Conservation (phyloP, 768 basidiomycete genomes). For the Boletus bicolor region DNA sequence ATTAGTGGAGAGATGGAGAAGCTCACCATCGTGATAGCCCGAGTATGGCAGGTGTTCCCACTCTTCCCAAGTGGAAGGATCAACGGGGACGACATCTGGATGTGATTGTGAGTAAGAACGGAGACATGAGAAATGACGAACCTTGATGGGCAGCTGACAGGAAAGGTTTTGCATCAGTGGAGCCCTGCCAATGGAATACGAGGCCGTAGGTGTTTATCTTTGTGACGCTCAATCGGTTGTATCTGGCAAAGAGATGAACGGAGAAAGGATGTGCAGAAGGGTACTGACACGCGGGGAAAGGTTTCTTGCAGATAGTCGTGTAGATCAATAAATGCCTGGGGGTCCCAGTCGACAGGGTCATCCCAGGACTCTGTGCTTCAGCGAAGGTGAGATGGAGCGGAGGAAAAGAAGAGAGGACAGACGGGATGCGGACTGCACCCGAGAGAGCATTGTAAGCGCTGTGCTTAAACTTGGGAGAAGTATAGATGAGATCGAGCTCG, state of each 20-base stretch:
- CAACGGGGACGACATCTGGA: background rate
- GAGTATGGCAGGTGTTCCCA: background rate
- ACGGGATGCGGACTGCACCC: slow-evolving; percentile 39
- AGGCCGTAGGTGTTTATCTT: background rate
- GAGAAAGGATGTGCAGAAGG: background rate
- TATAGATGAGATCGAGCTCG: slow-evolving; percentile 28
- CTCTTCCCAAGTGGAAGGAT: background rate
- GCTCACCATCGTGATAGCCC: background rate
- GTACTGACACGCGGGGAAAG: background rate
- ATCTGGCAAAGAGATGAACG: background rate
- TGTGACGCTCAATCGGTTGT: background rate
- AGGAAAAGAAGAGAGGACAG: slow-evolving; percentile 2
- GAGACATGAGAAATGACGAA: background rate
- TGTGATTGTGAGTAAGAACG: background rate
- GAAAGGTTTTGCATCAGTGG: background rate
- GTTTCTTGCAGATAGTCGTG: background rate
- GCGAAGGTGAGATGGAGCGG: slow-evolving; percentile 24
- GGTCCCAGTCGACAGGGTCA: background rate
- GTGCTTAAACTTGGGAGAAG: slow-evolving; percentile 32
- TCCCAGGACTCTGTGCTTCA: background rate
- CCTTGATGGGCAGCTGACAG: background rate
- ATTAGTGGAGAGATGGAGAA: background rate
- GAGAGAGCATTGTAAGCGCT: slow-evolving; percentile 30
- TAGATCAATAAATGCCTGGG: background rate
- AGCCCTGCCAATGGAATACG: background rate